Conservation (phyloP, 2,329 filamentous ascomycete genomes). For the Penicillium thymicola region DNA sequence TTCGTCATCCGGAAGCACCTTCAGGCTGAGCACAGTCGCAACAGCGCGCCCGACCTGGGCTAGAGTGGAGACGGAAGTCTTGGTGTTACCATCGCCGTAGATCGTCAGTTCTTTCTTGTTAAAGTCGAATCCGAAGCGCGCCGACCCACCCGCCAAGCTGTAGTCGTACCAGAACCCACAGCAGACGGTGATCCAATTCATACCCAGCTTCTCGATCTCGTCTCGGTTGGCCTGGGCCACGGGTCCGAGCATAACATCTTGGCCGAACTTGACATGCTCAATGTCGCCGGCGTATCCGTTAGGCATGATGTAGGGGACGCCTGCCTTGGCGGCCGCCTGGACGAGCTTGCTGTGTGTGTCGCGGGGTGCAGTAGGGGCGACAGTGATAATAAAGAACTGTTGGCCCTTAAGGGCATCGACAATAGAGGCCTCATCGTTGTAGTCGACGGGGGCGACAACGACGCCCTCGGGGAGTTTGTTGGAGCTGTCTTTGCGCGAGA, state of each 20-base stretch:
- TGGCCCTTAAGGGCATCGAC: conserved; percentile 53
- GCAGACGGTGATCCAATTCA: conserved; percentile 2
- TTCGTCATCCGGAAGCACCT: no score
- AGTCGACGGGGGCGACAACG: conserved; percentile 46
- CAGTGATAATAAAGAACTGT: conserved; percentile 57
- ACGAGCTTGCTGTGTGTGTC: conserved; percentile 52
- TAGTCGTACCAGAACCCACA: no score
- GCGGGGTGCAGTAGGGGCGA: conserved; percentile 44
- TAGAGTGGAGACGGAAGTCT: no score
- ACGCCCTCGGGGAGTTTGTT: conserved; percentile 47
- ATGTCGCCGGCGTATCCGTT: conserved; percentile 44
- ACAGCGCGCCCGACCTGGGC: no score
- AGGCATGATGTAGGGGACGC: conserved; percentile 55
- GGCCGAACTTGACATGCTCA: conserved; percentile 28
- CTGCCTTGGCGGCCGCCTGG: conserved; percentile 54
- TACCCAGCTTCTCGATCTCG: conserved; percentile 43
- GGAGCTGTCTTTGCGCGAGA: conserved; percentile 47
- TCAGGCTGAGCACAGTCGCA: no score
- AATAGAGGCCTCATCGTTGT: conserved; percentile 47
- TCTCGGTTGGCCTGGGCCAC: conserved; percentile 23
- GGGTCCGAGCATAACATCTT: conserved; percentile 39
- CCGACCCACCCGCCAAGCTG: no score
- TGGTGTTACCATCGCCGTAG: no score
- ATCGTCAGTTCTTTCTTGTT: no score
- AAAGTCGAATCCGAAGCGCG: no score